phyloP scores from a whole-genome alignment of 176 grass and related monocot species.

The Leersia perrieri region DNA sequence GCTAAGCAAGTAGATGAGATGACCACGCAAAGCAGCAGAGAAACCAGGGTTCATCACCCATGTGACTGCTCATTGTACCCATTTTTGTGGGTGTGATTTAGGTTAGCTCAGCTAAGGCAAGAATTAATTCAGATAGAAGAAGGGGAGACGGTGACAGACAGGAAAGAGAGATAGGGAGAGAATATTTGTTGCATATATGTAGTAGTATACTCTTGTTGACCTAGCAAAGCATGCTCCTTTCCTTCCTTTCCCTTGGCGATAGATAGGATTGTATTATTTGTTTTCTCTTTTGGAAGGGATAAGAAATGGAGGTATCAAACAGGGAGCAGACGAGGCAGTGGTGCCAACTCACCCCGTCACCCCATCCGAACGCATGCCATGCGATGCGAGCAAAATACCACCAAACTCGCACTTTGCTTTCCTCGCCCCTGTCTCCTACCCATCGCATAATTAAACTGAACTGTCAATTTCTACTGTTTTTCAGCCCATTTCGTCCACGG shows the following conservation, averaged over 20 bases:
- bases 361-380: background rate
- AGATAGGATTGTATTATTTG: slow-evolving; percentile 18
- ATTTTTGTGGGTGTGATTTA: background rate
- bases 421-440: background rate
- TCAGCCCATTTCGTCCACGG: background rate
- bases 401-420: slow-evolving; percentile 17
- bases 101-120: background rate
- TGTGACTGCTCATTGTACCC: background rate
- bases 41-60: background rate
- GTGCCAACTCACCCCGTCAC: slow-evolving; percentile 18
- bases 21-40: background rate
- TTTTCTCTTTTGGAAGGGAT: slow-evolving; percentile 24
- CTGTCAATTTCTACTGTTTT: background rate
- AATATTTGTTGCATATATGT: slow-evolving; percentile 33
- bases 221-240: background rate
- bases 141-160: slow-evolving; percentile 3
- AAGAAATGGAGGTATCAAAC: slow-evolving; percentile 38
- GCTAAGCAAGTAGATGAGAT: background rate
- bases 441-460: background rate
- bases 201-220: slow-evolving; percentile 6
- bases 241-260: background rate
- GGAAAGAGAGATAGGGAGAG: background rate
- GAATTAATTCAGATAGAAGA: background rate
- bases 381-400: slow-evolving; percentile 3
- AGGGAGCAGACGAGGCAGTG: background rate